Evolutionary conservation across 208 protist genomes (phyloP), one percentile per base, ranked within the genome.

Genomic region (Acanthamoeba royreba): DNA sequence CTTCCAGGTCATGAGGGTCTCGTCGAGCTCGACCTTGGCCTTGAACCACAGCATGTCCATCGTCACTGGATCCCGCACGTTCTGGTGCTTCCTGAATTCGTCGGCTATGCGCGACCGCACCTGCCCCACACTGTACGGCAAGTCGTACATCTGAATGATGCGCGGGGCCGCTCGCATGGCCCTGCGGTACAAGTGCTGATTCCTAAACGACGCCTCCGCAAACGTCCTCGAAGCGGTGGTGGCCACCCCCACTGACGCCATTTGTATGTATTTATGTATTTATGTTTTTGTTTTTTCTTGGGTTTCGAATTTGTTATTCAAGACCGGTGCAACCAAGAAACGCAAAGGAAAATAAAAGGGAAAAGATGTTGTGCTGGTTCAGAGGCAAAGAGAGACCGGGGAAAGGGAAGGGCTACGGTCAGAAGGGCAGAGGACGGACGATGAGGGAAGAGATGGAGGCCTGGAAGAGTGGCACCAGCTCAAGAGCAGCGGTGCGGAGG

Each of bases 1-100:
- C 43, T 91, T 91, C 85, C 85, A 91, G 22, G 31, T 40, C 85
- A 43, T 9, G 15, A 72, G 35, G 15, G 55, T 49, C 55, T 91
- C 85, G 85, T 91, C 85, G 22, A 91, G 85, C 42, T 91, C 85
- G 25, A 35, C 33, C 35, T 58, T 69, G 33, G 49, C 85, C 55
- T 91, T 91, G 35, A 91, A 91, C 33, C 35, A 58, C 25, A 91
- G 53, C 52, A 58, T 58, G 85, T 91, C 85, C 46, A 91, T 74
- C 22, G 31, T 91, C 28, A 69, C 53, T 22, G 85, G 52, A 35
- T 91, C 85, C 11, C 53, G 13, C 85, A 91, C 85, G 19, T 69
- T n/a, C n/a, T 91, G 85, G 43, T 91, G 85, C 55, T 91, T 91
- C 31, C 85, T 66, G 45, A 91, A 91, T 69, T 91, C 49, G 15